These are phyloP conservation scores for Neurospora tetraspora DNA, from an alignment of 495 filamentous ascomycete species.

Conservation along the genomic window DNA sequence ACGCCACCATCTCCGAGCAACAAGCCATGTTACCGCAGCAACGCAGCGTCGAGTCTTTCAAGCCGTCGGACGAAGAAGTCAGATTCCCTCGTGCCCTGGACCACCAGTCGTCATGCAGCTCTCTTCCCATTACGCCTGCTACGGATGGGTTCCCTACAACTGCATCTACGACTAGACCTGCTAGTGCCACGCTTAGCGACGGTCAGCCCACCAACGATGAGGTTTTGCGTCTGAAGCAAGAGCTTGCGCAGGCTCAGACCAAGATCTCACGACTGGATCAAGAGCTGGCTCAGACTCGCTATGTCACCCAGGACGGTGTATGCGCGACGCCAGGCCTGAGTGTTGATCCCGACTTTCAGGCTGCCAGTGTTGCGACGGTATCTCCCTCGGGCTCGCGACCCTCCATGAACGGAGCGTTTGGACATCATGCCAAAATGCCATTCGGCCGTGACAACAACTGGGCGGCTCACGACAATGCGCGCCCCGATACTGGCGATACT, in stretches of 20 bases:
- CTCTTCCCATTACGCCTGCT: slow-evolving; percentile 48
- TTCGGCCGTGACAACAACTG: slow-evolving; percentile 50
- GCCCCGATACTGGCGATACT: slow-evolving; percentile 54
- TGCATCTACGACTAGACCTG: slow-evolving; percentile 32
- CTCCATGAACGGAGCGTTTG: slow-evolving; percentile 33
- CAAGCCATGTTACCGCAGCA: slow-evolving; percentile 47
- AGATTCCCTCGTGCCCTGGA: slow-evolving; percentile 28
- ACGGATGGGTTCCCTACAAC: slow-evolving; percentile 42
- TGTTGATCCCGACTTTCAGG: slow-evolving; percentile 20
- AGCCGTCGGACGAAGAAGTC: slow-evolving; percentile 33
- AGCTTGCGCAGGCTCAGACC: slow-evolving; percentile 69
- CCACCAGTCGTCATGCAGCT: slow-evolving; percentile 37
- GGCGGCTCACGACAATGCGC: slow-evolving; percentile 54
- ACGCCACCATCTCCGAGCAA: slow-evolving; percentile 61
- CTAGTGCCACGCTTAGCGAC: slow-evolving; percentile 32
- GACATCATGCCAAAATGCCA: slow-evolving; percentile 40
- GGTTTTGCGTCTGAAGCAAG: slow-evolving; percentile 48
- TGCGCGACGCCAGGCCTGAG: slow-evolving; percentile 13
- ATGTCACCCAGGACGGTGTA: slow-evolving; percentile 32
- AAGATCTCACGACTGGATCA: slow-evolving; percentile 76
- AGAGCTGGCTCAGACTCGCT: slow-evolving; percentile 70
- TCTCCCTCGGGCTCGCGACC: slow-evolving; percentile 17
- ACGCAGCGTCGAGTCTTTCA: slow-evolving; percentile 30
- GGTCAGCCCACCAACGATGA: slow-evolving; percentile 27
- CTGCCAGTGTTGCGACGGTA: slow-evolving; percentile 1